Base-by-base conservation (phyloP, 164 flowering plant species). In the Liriodendron chinense region DNA sequence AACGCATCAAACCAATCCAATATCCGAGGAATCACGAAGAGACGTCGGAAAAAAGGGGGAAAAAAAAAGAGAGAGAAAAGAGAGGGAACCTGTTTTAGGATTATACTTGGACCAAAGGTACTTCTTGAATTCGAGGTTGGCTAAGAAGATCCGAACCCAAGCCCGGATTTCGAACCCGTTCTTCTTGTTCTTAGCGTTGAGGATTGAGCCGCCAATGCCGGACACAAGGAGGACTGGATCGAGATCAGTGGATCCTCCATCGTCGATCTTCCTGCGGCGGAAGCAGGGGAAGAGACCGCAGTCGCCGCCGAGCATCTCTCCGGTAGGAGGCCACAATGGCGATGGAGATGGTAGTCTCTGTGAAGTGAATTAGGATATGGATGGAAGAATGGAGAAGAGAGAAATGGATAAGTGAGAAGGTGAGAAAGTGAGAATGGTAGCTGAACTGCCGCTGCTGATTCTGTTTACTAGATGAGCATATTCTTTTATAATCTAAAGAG, bases 141-240 rank as follows among this genome's bases (percentile, higher is more conserved):
- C 91, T 13, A 91, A 80, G 18, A 92, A 79, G 48, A 95, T 78
- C 72, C 98, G 87, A 71, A 95, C 95, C 99, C 99, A 95, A 57
- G 91, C 96, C 77, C 99, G 91, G n/a, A 80, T 83, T 72, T 86
- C 75, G 59, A 74, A 77, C 61, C 89, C 90, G 59, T 65, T 76
- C 49, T 70, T 81, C 85, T 88, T 92, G 71, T 56, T 81, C 87
- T 83, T 92, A 5, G 96, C 86, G 65, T 95, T 78, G 65, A 95
- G 82, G 63, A 95, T 91, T 48, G 99, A 91, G 43, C 99, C 98
- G 18, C 89, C 99, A 1, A 95, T 87, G 26, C 99, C 99, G 28
- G 97, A 84, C 0, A 95, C 84, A 34, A 95, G 84, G 3, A 95
- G 81, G 2, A 93, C 91, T 61, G 98, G 99, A 75, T 95, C 91